Conservation (phyloP, 2,329 filamentous ascomycete genomes). For the Curvularia hawaiiensis region DNA sequence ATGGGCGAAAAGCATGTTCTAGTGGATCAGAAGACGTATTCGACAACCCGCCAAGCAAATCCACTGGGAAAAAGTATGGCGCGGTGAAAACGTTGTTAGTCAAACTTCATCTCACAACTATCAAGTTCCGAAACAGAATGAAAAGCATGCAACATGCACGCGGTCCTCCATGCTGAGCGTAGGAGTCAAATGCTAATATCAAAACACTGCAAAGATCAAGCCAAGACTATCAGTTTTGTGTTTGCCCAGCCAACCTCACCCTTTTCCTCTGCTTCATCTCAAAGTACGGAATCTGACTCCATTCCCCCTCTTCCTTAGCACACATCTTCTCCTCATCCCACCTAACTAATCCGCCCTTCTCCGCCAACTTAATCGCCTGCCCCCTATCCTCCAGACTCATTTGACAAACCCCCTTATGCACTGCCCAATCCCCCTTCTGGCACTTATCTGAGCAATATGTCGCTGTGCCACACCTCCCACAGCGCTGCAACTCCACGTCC, state of each 20-base stretch:
- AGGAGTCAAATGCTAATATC: not conserved
- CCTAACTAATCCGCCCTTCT: constrained; percentile 28
- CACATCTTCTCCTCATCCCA: constrained; percentile 27
- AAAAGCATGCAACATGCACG: not conserved
- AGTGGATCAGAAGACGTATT: not conserved
- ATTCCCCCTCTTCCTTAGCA: constrained; percentile 16
- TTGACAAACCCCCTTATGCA: constrained; percentile 29
- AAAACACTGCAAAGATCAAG: not conserved
- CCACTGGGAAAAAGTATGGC: not conserved
- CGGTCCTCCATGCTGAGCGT: not conserved
- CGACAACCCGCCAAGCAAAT: not conserved
- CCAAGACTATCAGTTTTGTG: not conserved
- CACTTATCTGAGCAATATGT: constrained; percentile 28
- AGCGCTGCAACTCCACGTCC: constrained; percentile 17
- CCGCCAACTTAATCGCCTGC: constrained; percentile 23
- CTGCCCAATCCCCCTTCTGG: constrained; percentile 29
- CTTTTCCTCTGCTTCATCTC: constrained; percentile 13
- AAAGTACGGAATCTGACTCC: constrained; percentile 29
- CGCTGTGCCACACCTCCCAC: constrained; percentile 30
- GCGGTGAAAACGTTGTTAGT: not conserved
- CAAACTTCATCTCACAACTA: not conserved
- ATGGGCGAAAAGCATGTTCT: not conserved
- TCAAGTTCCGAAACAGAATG: not conserved
- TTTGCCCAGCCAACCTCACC: not conserved
- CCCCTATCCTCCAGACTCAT: constrained; percentile 31